Percentiles rank a stretch among this genome's conserved stretches.
These are phyloP conservation scores for Caloboletus inedulis DNA, from an alignment of 1,284 basidiomycete species.

Conservation along the genomic window DNA sequence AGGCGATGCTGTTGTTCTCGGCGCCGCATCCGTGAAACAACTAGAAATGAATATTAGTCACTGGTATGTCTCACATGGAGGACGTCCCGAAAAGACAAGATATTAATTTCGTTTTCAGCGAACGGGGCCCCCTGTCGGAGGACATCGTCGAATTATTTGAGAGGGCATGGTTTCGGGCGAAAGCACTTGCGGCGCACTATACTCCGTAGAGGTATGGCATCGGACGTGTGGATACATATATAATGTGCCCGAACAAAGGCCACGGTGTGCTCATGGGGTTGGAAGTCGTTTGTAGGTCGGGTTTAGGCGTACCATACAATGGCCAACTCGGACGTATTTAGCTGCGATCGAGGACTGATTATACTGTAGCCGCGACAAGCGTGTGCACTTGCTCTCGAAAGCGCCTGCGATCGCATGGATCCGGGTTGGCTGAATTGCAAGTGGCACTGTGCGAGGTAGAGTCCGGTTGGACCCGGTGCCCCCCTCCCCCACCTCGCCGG, in stretches of 20 bases:
- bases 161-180: slow-evolving; percentile 29
- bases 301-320: neutral
- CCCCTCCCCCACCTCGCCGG: too few relatives aligned
- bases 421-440: neutral
- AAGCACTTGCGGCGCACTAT: slow-evolving; percentile 13
- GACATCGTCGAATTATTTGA: slow-evolving; percentile 45
- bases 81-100: neutral
- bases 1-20: slow-evolving; percentile 34
- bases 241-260: neutral
- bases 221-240: neutral
- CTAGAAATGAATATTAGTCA: slow-evolving; percentile 23
- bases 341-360: neutral
- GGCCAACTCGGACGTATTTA: neutral
- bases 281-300: neutral
- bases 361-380: neutral
- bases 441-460: neutral
- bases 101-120: slow-evolving; percentile 28
- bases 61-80: slow-evolving; percentile 11
- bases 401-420: neutral
- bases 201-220: slow-evolving; percentile 2
- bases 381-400: neutral
- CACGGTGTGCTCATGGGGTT: neutral
- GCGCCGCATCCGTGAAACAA: slow-evolving; percentile 27
- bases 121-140: slow-evolving; percentile 50
- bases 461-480: neutral